Evolutionary conservation across 2,329 filamentous ascomycete genomes (phyloP).

Genomic region (Aureobasidium mangrovei): DNA sequence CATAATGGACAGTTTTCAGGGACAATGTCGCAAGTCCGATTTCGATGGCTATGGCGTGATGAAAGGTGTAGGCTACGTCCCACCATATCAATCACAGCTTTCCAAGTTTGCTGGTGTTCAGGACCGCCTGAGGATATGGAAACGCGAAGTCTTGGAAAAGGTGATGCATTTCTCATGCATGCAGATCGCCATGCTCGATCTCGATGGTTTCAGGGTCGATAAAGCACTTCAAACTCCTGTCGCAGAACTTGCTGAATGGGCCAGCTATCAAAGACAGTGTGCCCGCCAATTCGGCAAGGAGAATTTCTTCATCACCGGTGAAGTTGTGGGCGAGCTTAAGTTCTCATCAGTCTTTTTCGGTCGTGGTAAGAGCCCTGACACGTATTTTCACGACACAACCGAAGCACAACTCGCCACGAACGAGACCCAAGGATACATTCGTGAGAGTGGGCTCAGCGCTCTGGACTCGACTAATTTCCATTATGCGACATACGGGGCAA

Average conservation of each 20-base stretch:
- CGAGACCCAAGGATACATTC: conserved; percentile 41
- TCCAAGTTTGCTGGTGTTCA: conserved; percentile 60
- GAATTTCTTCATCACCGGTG: conserved; percentile 57
- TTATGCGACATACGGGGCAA: conserved; percentile 52
- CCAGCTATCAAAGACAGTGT: conserved; percentile 47
- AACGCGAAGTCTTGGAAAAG: conserved; percentile 47
- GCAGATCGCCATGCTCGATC: conserved; percentile 51
- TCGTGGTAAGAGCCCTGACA: conserved; percentile 49
- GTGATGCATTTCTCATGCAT: conserved; percentile 55
- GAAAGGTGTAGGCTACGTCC: conserved; percentile 54
- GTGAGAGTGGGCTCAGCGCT: conserved; percentile 43
- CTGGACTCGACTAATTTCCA: conserved; percentile 55
- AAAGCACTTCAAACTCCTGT: conserved; percentile 57
- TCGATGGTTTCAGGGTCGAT: conserved; percentile 59
- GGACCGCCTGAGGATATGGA: conserved; percentile 58
- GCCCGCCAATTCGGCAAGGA: conserved; percentile 47
- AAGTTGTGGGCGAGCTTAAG: conserved; percentile 54
- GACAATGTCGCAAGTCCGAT: conserved; percentile 6
- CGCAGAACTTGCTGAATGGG: conserved; percentile 52
- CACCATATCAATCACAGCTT: conserved; percentile 55
- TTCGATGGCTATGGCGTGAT: conserved; percentile 49
- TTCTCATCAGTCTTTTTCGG: conserved; percentile 54
- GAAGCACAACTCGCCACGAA: conserved; percentile 42
- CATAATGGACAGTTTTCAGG: conserved; percentile 23
- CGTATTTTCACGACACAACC: conserved; percentile 38